These are phyloP conservation scores for Colletotrichum aenigma DNA, from an alignment of 2,329 filamentous ascomycete species.

Conservation along the genomic window DNA sequence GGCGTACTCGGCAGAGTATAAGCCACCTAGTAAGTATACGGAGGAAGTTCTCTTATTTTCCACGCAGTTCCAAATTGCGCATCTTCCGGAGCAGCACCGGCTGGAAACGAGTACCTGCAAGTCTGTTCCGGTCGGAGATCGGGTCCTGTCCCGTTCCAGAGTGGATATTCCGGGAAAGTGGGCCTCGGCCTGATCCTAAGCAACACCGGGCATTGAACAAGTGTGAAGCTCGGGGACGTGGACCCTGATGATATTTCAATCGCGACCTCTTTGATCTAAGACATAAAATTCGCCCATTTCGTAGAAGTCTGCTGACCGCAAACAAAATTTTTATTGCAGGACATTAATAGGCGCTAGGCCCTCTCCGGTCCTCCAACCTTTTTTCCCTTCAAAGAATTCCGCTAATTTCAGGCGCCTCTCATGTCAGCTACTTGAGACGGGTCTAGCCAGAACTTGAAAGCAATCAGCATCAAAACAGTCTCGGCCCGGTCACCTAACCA, in stretches of 20 bases:
- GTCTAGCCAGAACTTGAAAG: neutral
- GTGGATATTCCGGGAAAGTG: neutral
- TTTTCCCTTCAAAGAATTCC: neutral
- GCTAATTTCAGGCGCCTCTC: neutral
- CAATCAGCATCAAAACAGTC: neutral
- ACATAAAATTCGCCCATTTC: neutral
- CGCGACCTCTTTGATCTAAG: neutral
- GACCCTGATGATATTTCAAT: neutral
- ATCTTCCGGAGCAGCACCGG: neutral
- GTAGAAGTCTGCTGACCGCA: neutral
- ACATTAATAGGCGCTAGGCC: neutral
- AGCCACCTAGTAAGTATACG: neutral
- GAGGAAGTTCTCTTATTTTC: neutral
- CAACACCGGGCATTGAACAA: neutral
- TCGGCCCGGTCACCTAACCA: neutral
- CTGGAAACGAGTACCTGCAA: neutral
- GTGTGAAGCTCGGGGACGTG: neutral
- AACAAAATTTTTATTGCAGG: neutral
- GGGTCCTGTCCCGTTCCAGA: neutral
- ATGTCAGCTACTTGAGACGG: neutral
- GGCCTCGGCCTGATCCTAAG: neutral
- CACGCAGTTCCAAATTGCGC: neutral
- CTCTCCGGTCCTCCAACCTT: neutral
- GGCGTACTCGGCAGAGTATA: neutral
- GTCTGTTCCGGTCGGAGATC: neutral